Base-by-base conservation (phyloP, 2,329 filamentous ascomycete species). In the Aspergillus intermedius region DNA sequence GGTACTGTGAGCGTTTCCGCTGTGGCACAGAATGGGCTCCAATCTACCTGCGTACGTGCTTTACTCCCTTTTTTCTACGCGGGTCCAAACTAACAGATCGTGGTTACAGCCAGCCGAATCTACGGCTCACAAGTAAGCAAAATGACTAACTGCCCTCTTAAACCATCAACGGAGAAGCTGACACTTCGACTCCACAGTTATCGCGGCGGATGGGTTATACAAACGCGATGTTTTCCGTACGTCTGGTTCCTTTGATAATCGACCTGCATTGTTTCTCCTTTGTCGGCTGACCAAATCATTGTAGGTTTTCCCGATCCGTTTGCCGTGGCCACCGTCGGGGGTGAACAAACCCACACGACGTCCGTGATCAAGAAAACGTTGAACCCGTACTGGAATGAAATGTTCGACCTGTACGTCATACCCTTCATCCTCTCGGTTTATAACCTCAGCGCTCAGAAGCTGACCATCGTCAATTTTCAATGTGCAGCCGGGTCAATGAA, bases 371-470 rank as follows among this genome's bases (percentile, higher is more conserved):
- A 96, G 74, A 87, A 93, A 74, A 97, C 93, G 9, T 76, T 98
- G 71, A 97, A 96, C 71, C 93, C 93, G n/a, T 98, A 98, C 71
- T 98, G 93, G 93, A 98, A 98, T 72, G 93, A 98, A 76, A 90
- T 84, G 66, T 98, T 98, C 75, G 93, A 98, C 72, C 86, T 98
- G 93, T 97, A 83, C 63, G 86, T 66, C 52, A 34, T 51, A 42
- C 52, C 50, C 15, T 41, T 30, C 32, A 41, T 21, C 21, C 13
- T 41, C 17, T 43, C 12, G 9, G 15, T 34, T 40, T 19, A 23
- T 32, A 41, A 48, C 21, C 10, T 12, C 9, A 12, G 25, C 19
- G 42, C 44, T 23, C 22, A 34, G 45, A 12, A 30, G 34, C 39
- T 45, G 42, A 49, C 52, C 56, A 57, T 57, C 47, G 23, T 43